Evolutionary conservation across 805 yeast genomes (phyloP), one percentile per base, ranked within the genome.

Genomic region (Yarrowia divulgata): DNA sequence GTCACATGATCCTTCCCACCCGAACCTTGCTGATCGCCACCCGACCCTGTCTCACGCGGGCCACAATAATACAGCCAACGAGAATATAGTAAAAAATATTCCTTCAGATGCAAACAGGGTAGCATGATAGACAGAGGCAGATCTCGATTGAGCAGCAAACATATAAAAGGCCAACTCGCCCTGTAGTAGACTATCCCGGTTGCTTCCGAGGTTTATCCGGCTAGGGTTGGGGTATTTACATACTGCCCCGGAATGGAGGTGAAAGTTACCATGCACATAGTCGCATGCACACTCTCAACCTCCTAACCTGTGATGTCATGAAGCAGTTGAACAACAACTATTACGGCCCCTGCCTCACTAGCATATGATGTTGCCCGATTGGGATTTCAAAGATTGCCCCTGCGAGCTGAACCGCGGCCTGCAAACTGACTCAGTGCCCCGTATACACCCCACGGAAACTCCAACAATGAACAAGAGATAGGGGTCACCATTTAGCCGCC

Each of bases 1-100:
- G 35, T 50, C 57, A 50, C 57, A 50, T 50, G 57, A 50, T 10
- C 3, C n/a, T 9, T 50, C 29, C 46, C 8, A 50, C 34, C 12
- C 40, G 9, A 50, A 35, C 40, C 16, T 18, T 50, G 57, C 9
- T 7, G 40, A 50, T 50, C 57, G 37, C 40, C 57, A 34, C 40
- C 57, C 55, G 55, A 16, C 23, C 4, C 2, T 50, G 57, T 50
- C 57, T 50, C 57, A 50, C 16, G 18, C 52, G 14, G 18, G 6
- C 12, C 18, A 16, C 52, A 14, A 43, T 12, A 48, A 29, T 29
- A 29, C 23, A 8, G 45, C 6, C 12, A 42, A 42, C 29, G 29
- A n/a, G 45, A 42, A 14, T 8, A 42, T 43, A 43, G 29, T 23
- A 4, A 23, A 23, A 23, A 23, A 18, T 43, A n/a, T 43, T 12